Percentiles rank a stretch among this genome's conserved stretches.
Evolutionary conservation across 2,329 filamentous ascomycete genomes (phyloP).

Genomic region (Rasamsonia emersonii): DNA sequence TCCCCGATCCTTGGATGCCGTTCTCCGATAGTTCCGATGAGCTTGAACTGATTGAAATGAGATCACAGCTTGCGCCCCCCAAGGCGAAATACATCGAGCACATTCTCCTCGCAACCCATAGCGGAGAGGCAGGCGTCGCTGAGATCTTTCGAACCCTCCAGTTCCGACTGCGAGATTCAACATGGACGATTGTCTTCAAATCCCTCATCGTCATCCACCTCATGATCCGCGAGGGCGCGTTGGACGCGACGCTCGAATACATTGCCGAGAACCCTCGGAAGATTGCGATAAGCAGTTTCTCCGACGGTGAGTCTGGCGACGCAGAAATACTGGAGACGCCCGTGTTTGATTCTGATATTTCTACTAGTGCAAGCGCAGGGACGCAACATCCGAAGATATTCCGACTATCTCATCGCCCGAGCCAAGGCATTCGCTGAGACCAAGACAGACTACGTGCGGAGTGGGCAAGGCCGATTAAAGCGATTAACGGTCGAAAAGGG

Average conservation of each 20-base stretch:
- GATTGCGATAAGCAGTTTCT: conserved; percentile 82
- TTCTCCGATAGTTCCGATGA: conserved; percentile 13
- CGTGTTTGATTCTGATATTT: conserved; percentile 26
- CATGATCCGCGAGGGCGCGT: conserved; percentile 93
- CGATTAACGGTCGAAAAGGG: conserved; percentile 85
- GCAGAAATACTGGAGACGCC: background rate
- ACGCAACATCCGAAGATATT: conserved; percentile 86
- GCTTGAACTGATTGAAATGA: conserved; percentile 9
- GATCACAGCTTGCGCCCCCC: conserved; percentile 70
- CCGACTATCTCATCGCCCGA: conserved; percentile 75
- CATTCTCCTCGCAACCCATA: conserved; percentile 89
- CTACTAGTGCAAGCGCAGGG: conserved; percentile 79
- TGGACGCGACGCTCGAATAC: conserved; percentile 78
- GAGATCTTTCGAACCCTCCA: conserved; percentile 93
- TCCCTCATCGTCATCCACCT: conserved; percentile 89
- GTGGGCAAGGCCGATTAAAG: conserved; percentile 74
- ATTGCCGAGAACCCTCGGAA: conserved; percentile 74
- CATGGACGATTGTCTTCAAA: conserved; percentile 99
- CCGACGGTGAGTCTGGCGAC: conserved; percentile 62
- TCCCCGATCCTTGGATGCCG: conserved; percentile 1
- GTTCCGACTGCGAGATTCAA: conserved; percentile 81
- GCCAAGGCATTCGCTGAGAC: conserved; percentile 75
- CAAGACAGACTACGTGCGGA: conserved; percentile 81
- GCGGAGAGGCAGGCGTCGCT: conserved; percentile 86
- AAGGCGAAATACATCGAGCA: conserved; percentile 99